phyloP scores from a whole-genome alignment of 164 flowering plant species.

The Echeveria elegans region DNA sequence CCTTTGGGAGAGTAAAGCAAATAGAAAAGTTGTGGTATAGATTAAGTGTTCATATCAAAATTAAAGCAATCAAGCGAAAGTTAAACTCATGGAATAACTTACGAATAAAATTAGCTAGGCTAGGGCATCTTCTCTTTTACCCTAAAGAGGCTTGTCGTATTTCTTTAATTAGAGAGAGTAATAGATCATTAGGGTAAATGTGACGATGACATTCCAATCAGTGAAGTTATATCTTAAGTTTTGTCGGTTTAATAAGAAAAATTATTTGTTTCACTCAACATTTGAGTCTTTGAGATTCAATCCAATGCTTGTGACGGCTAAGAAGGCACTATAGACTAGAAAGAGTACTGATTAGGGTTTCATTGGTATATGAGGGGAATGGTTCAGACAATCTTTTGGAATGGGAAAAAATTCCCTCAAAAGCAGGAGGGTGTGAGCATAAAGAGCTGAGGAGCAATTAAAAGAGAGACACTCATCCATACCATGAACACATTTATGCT shows the following conservation, averaged over 20 bases:
- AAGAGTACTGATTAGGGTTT: not conserved
- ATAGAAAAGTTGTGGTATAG: slow-evolving; percentile 3
- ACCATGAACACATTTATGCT: slow-evolving; percentile 5
- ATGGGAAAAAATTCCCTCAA: slow-evolving; percentile 3
- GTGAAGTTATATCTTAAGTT: not conserved
- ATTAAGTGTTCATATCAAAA: slow-evolving; percentile 1
- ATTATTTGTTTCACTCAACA: no score
- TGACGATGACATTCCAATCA: not conserved
- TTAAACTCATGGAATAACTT: slow-evolving; percentile 1
- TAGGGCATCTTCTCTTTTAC: slow-evolving; percentile 4
- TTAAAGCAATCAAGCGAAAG: slow-evolving; percentile 2
- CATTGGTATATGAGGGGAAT: not conserved
- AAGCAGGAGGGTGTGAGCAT: slow-evolving; percentile 2
- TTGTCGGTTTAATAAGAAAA: not conserved
- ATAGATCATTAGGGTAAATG: not conserved
- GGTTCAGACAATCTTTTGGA: slow-evolving; percentile 4
- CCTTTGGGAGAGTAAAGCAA: slow-evolving; percentile 1
- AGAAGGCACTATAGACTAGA: not conserved
- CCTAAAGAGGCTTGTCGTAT: not conserved
- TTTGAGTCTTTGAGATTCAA: no score
- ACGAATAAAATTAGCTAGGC: not conserved
- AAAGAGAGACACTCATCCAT: not conserved
- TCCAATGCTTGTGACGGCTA: not conserved
- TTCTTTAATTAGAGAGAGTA: no score
- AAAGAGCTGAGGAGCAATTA: not conserved